phyloP scores from a whole-genome alignment of 495 filamentous ascomycete genomes.

The Extremus antarcticus region DNA sequence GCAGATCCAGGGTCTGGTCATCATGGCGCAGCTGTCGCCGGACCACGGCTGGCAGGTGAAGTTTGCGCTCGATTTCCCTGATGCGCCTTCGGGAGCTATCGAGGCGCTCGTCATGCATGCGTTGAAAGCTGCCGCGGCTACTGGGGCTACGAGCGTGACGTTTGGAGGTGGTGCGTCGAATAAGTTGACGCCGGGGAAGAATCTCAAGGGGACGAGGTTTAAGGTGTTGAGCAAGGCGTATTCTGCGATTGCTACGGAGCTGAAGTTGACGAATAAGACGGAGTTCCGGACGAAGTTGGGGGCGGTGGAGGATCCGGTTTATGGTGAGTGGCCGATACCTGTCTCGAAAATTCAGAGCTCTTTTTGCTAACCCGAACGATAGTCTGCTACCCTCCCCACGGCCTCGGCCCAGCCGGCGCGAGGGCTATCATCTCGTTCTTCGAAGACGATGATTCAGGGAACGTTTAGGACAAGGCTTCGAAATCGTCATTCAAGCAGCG shows the following conservation, averaged over 20 bases:
- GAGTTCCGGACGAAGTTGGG: conserved; percentile 84
- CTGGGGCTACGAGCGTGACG: conserved; percentile 56
- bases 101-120: conserved; percentile 67
- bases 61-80: conserved; percentile 76
- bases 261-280: conserved; percentile 69
- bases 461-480: too few relatives aligned
- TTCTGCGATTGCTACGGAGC: conserved; percentile 61
- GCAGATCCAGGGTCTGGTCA: conserved; percentile 59
- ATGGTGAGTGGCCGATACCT: conserved; percentile 32
- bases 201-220: conserved; percentile 60
- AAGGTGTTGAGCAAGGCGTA: conserved; percentile 68
- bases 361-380: background rate
- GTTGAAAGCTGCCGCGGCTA: conserved; percentile 54
- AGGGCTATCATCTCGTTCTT: conserved; percentile 74
- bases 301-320: conserved; percentile 62
- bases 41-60: conserved; percentile 78
- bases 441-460: conserved; percentile 60
- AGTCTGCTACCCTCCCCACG: conserved; percentile 71
- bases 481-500: too few relatives aligned
- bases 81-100: conserved; percentile 65
- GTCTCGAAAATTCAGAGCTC: too few relatives aligned
- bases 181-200: conserved; percentile 58
- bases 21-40: conserved; percentile 63
- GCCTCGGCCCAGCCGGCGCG: conserved; percentile 62
- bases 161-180: conserved; percentile 67